These are phyloP conservation scores for Elaeis guineensis DNA, from an alignment of 176 grass and related monocot species.

Conservation along the genomic window DNA sequence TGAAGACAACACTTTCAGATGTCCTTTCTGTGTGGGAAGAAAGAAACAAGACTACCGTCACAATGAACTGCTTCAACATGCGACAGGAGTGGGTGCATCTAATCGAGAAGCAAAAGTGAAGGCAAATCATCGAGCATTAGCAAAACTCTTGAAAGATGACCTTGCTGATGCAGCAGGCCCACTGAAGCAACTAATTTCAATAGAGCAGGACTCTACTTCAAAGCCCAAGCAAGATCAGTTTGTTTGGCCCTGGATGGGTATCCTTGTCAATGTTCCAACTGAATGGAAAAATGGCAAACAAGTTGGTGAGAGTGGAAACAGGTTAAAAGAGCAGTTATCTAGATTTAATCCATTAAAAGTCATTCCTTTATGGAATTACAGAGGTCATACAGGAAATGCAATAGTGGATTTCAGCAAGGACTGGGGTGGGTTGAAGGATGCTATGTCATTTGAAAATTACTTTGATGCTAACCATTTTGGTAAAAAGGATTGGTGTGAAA, in stretches of 20 bases:
- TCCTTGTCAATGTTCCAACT: constrained; percentile 32
- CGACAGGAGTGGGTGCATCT: constrained; percentile 33
- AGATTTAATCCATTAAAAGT: constrained; percentile 21
- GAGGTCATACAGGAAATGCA: constrained; percentile 23
- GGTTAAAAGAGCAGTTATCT: constrained; percentile 23
- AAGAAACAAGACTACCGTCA: constrained; percentile 54
- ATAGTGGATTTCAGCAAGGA: constrained; percentile 37
- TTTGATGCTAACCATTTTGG: constrained; percentile 27
- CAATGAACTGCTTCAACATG: constrained; percentile 49
- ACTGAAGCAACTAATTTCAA: neutral
- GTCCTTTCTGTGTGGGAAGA: constrained; percentile 41
- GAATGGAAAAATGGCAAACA: constrained; percentile 1
- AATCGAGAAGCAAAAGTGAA: constrained; percentile 39
- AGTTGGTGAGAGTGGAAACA: constrained; percentile 12
- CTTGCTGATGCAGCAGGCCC: constrained; percentile 15
- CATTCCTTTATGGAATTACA: constrained; percentile 1
- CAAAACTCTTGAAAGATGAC: constrained; percentile 32
- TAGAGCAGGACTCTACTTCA: constrained; percentile 9
- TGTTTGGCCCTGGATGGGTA: constrained; percentile 53
- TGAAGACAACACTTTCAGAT: constrained; percentile 26
- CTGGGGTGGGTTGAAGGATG: constrained; percentile 55
- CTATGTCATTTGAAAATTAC: constrained; percentile 40
- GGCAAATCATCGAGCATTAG: constrained; percentile 44
- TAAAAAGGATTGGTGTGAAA: constrained; percentile 32
- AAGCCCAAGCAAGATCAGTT: constrained; percentile 24